Conservation (phyloP, 2,329 filamentous ascomycete genomes). For the Fusarium sp. region DNA sequence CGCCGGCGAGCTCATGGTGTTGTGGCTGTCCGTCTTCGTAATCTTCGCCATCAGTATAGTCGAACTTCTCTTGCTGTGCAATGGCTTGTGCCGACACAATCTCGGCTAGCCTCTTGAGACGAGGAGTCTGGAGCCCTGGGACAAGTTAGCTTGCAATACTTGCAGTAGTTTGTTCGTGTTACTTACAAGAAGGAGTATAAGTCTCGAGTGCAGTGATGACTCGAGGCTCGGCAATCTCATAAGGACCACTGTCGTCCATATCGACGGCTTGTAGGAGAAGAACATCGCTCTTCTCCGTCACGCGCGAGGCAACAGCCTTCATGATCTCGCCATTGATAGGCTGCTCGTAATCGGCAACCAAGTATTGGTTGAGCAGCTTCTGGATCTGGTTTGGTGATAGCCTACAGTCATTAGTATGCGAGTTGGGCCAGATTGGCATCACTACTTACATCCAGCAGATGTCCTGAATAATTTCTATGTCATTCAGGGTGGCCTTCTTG, state of each 20-base stretch:
- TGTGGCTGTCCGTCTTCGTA: constrained; percentile 58
- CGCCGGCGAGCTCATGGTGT: constrained; percentile 59
- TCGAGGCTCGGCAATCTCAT: constrained; percentile 96
- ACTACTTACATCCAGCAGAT: constrained; percentile 97
- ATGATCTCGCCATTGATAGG: constrained; percentile 99
- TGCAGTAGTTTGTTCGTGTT: background rate
- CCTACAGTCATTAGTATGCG: constrained; percentile 58
- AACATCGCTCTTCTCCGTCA: constrained; percentile 98
- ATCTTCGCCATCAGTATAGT: constrained; percentile 58
- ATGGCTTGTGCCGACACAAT: constrained; percentile 97
- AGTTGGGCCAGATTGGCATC: background rate
- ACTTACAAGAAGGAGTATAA: constrained; percentile 95
- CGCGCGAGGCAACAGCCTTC: constrained; percentile 96
- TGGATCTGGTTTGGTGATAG: constrained; percentile 98
- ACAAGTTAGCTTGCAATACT: constrained; percentile 42
- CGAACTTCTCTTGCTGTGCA: constrained; percentile 89
- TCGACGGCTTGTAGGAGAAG: constrained; percentile 93
- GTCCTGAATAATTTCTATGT: constrained; percentile 99
- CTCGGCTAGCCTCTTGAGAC: constrained; percentile 95
- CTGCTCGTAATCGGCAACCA: constrained; percentile 98
- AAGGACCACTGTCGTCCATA: constrained; percentile 98
- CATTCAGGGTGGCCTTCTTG: constrained; percentile 98
- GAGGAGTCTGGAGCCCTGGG: constrained; percentile 91
- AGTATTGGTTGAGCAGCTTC: constrained; percentile 97
- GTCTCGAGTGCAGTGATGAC: constrained; percentile 97